Conservation (phyloP, 2,329 filamentous ascomycete species). For the Ramularia endophylla region DNA sequence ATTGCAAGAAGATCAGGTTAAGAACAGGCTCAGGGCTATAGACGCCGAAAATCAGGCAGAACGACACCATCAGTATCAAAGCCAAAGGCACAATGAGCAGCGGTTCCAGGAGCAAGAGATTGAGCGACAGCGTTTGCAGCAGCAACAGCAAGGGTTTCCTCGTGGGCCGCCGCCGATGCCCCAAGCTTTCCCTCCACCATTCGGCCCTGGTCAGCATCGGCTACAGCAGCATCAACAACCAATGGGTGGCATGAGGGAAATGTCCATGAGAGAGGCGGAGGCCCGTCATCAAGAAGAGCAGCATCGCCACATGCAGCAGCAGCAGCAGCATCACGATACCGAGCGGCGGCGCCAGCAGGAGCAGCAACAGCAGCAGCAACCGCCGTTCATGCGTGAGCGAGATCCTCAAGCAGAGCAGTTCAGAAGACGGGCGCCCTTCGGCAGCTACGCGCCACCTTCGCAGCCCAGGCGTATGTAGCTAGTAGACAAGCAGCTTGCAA, state of each 20-base stretch:
- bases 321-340: slow-evolving; percentile 15
- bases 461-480: no score
- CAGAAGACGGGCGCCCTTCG: slow-evolving; percentile 4
- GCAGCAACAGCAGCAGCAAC: slow-evolving; percentile 7
- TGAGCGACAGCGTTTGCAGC: slow-evolving; percentile 17
- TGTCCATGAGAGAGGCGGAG: slow-evolving; percentile 21
- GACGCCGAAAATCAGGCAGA: slow-evolving; percentile 1
- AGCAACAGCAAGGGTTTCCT: slow-evolving; percentile 13
- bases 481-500: no score
- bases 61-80: slow-evolving; percentile 9
- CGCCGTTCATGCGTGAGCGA: slow-evolving; percentile 7
- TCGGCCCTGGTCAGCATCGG: slow-evolving; percentile 4
- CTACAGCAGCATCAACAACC: slow-evolving; percentile 3
- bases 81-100: slow-evolving; percentile 7
- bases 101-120: slow-evolving; percentile 15
- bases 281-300: slow-evolving; percentile 17
- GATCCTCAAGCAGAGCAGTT: slow-evolving; percentile 9
- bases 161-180: slow-evolving; percentile 7
- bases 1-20: slow-evolving; percentile 6
- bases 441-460: no score
- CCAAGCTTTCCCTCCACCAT: slow-evolving; percentile 1
- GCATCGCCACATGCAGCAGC: slow-evolving; percentile 8
- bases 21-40: slow-evolving; percentile 3
- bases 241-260: slow-evolving; percentile 17
- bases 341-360: slow-evolving; percentile 15